Evolutionary conservation across 2,329 filamentous ascomycete genomes (phyloP), one percentile per base, ranked within the genome.

Genomic region (Hypoxylon sp.): DNA sequence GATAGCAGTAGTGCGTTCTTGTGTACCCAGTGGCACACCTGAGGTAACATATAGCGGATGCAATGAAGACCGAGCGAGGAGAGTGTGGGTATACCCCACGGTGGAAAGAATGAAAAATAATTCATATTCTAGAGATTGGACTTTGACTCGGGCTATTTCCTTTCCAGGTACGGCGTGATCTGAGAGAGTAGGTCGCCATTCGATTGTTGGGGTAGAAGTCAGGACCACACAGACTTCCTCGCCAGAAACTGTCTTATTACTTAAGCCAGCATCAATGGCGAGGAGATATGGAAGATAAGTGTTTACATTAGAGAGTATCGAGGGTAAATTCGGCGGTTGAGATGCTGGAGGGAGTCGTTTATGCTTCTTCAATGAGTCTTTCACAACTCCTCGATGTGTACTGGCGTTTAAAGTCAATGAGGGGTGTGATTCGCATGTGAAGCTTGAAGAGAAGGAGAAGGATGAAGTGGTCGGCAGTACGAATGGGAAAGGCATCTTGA

Each of bases 381-480:
- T 90, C 56, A 98, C 86, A 17, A 97, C 88, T 73, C 92, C 92
- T 67, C 96, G 93, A 76, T 93, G 89, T 7, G 93, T 95, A 72
- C 94, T 94, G 21, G 93, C 91, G 60, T 88, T 88, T 74, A 95
- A 88, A 24, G 94, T 93, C 46, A 99, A 86, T 0, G 95, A 97
- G 2, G 96, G 95, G 80, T 98, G 95, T 2, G 93, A 93, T 71
- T 90, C 88, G 75, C 92, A 95, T 74, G 83, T 87, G 80, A 97
- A 91, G 80, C 86, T 92, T 39, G 91, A 85, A 21, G 92, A 91
- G 78, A 97, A 95, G 57, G 92, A 91, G 77, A 97, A 91, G 59
- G 91, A 88, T 35, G 94, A 97, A 4, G 95, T 98, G 0, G 95
- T 98, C 1, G 96, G 94, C 32, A 98, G 88, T 10, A 88, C 83